Base-by-base conservation (phyloP, 2,329 filamentous ascomycete species). In the Sphaerulina populicola region DNA sequence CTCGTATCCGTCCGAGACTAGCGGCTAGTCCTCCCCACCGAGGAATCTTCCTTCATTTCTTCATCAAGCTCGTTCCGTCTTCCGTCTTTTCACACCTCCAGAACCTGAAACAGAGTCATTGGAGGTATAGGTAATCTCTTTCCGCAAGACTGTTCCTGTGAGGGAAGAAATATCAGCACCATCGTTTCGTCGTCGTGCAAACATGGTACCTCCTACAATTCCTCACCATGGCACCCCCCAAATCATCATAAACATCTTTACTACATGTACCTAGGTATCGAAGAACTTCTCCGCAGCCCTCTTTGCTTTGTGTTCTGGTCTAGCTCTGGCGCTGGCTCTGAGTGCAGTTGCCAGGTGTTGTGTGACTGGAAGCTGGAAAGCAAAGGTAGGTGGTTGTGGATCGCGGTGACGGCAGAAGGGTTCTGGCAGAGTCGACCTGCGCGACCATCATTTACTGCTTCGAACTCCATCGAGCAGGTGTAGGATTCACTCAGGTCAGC, bases 101-200 rank as follows among this genome's bases (percentile, higher is more conserved):
- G n/a, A n/a, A n/a, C n/a, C n/a, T n/a, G n/a, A n/a, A n/a, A n/a
- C n/a, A n/a, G n/a, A 12, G 11, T 56, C 38, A 6, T 47, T 48
- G 4, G n/a, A n/a, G n/a, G n/a, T n/a, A n/a, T n/a, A n/a, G n/a
- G 47, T 51, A n/a, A 84, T 76, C n/a, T 83, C 78, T 49, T 80
- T 75, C 29, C 80, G 72, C 37, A 85, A 65, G 37, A 77, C 75
- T 45, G 75, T 73, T 74, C 46, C 45, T 47, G 27, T 12, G 7
- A 14, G n/a, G 12, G 8, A 9, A 31, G 5, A 40, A 40, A 5
- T 35, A 30, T 23, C 18, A 23, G 39, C 15, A 39, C 14, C 14
- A 12, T n/a, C 10, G 31, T 6, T 35, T 35, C 10, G 23, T 27
- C 15, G 11, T 18, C 11, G 4, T 33, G 15, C 15, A 23, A 21